Evolutionary conservation across 2,329 filamentous ascomycete genomes (phyloP), one percentile per base, ranked within the genome.

Genomic region (Talaromyces sp.): DNA sequence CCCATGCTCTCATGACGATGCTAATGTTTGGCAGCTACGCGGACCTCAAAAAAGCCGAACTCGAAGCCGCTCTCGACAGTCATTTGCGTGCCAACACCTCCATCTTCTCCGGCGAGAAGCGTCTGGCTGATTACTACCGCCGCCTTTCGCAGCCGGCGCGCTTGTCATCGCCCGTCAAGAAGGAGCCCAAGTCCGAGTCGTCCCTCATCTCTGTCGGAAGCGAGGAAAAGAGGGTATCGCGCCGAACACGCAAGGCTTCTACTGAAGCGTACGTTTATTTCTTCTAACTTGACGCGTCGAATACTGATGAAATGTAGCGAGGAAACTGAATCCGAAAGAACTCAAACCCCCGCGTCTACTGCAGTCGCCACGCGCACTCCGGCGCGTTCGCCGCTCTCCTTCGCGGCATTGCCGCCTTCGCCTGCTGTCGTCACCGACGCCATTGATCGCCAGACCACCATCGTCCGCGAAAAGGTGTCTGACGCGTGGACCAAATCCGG

Each of bases 51-150:
- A 97, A 97, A 80, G 82, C 84, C 69, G 92, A 97, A 58, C 86
- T 98, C 67, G 91, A 94, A 74, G 77, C 84, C 66, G 86, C 86
- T 52, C 86, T 96, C 68, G 90, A 96, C 71, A 85, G 89, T 56
- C 89, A 88, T 78, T 86, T 96, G 54, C 84, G 87, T 70, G 83
- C 86, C 68, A 90, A 97, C 80, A 83, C 86, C 70, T 81, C 85
- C 68, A 84, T 83, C 67, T 89, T 91, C 74, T 82, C 85, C 61
- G 81, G 82, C 66, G 86, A 93, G 69, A 79, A 88, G 63, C 83
- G 82, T 63, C 86, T 97, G 74, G 80, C 85, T 67, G 87, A 90
- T 67, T 97, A 92, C 84, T 97, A 91, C 82, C 86, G 84, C 84
- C 77, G 74, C 71, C 63, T 79, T 58, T 68, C 66, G 45, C 75